Evolutionary conservation across 1,284 basidiomycete genomes (phyloP), one percentile per base, ranked within the genome.

Genomic region (Inonotus obliquus): DNA sequence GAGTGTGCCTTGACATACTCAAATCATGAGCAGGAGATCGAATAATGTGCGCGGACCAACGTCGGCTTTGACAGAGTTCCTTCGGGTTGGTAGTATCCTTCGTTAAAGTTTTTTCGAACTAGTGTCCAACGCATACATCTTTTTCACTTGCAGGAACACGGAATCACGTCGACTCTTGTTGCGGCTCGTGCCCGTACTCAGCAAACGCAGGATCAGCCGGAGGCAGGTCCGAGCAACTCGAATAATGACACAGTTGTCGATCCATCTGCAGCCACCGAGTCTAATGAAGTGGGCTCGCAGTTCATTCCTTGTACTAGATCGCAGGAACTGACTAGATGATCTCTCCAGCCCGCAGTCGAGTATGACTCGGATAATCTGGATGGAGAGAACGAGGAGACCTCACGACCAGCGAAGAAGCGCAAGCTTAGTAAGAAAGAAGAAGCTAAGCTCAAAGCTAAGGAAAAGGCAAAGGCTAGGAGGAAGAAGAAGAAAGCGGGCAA

Each of bases 31-130:
- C n/a, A 54, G 52, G 44, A 45, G 32, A 41, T 67, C 67, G 11
- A 89, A 88, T 72, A 89, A 89, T 62, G 87, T 97, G 47, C 83
- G 91, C 19, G 96, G 96, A 0, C 95, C 96, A 0, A 87, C 91
- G 0, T 96, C 93, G 51, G 96, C 96, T 0, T 76, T 98, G 11
- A 97, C 96, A 27, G 92, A 94, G 66, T 98, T 95, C 71, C 79
- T 98, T 19, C 85, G 86, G 67, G 94, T 94, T 65, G 63, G 84
- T 44, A 44, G 13, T 17, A n/a, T 21, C 77, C 55, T n/a, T 17
- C 57, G 51, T 17, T 65, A 25, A 25, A 13, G 17, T 44, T 62
- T 54, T 17, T 13, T 48, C 19, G n/a, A 61, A 25, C 53, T n/a
- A 14, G 32, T 27, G 59, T 44, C 47, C 39, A 54, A 21, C 3